phyloP scores from a whole-genome alignment of 148 eudicot species.

The Limonium bicolor region DNA sequence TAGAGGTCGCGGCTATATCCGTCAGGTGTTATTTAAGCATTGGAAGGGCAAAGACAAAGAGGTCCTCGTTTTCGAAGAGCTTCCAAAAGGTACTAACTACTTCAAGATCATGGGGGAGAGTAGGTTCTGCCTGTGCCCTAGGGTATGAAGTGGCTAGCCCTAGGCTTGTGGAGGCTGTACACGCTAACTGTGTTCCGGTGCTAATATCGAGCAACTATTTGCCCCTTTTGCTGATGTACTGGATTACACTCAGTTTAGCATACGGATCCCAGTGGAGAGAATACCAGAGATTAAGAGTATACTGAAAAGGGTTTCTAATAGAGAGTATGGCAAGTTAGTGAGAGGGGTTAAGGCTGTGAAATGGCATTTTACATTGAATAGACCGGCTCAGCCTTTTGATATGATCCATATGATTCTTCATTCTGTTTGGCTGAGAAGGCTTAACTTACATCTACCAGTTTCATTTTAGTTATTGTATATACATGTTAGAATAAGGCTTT shows the following conservation, averaged over 20 bases:
- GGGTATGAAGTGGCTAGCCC: slow-evolving; percentile 71
- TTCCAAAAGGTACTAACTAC: slow-evolving; percentile 33
- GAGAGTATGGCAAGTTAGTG: slow-evolving; percentile 22
- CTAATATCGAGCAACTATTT: slow-evolving; percentile 34
- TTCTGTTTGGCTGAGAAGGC: slow-evolving; percentile 50
- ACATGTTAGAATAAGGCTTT: too few species aligned
- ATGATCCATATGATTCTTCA: slow-evolving; percentile 44
- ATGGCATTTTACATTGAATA: slow-evolving; percentile 33
- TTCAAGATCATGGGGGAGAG: slow-evolving; percentile 16
- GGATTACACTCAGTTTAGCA: slow-evolving; percentile 34
- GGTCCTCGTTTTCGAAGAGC: slow-evolving; percentile 32
- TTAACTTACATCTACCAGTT: slow-evolving; percentile 26
- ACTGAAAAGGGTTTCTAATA: slow-evolving; percentile 14
- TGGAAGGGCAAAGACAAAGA: slow-evolving; percentile 35
- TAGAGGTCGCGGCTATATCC: slow-evolving; percentile 17
- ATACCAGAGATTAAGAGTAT: slow-evolving; percentile 34
- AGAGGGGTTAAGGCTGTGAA: slow-evolving; percentile 26
- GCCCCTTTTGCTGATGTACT: slow-evolving; percentile 45
- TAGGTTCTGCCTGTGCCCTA: slow-evolving; percentile 53
- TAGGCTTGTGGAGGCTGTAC: slow-evolving; percentile 36
- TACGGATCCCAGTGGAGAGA: slow-evolving; percentile 24
- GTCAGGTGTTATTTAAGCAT: slow-evolving; percentile 19
- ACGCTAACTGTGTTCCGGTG: slow-evolving; percentile 50
- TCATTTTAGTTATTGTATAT: too few species aligned
- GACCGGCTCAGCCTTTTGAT: slow-evolving; percentile 34